A percentile compares a stretch with the other conserved stretches of the same genome.
Evolutionary conservation across 495 filamentous ascomycete species (phyloP).

Genomic region (Penicillium bialowiezense): DNA sequence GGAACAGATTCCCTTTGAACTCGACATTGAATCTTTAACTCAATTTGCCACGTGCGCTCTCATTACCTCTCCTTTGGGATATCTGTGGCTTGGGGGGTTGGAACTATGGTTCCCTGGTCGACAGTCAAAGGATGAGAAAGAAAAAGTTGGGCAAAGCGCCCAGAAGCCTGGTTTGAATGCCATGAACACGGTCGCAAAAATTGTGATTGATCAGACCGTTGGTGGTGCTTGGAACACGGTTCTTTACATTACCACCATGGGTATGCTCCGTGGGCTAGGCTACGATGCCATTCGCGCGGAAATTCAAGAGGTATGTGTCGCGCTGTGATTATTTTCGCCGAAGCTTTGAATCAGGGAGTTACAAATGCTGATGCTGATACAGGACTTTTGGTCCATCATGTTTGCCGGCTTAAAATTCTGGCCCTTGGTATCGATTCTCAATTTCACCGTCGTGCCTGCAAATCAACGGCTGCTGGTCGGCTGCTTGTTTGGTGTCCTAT

Average conservation of each 20-base stretch:
- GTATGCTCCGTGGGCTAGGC: conserved; percentile 43
- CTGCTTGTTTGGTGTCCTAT: conserved; percentile 69
- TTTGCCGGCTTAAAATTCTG: conserved; percentile 74
- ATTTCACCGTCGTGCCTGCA: conserved; percentile 71
- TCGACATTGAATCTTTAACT: conserved; percentile 60
- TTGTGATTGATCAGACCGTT: conserved; percentile 72
- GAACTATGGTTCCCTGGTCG: conserved; percentile 50
- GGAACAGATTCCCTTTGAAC: conserved; percentile 27
- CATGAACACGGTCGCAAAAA: conserved; percentile 69
- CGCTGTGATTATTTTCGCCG: too few relatives aligned
- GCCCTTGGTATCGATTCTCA: conserved; percentile 72
- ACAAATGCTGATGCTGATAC: conserved; percentile 2
- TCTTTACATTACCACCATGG: conserved; percentile 59
- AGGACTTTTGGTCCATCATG: conserved; percentile 67
- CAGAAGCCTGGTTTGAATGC: conserved; percentile 46
- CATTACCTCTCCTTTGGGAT: conserved; percentile 71
- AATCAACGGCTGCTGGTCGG: conserved; percentile 67
- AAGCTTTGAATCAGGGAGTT: too few relatives aligned
- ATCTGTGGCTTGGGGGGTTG: conserved; percentile 66
- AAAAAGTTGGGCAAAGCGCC: too few relatives aligned
- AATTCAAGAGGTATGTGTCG: not conserved
- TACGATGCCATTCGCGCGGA: not conserved
- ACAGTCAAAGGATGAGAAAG: conserved; percentile 10
- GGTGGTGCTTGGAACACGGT: conserved; percentile 73
- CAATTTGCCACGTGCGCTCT: conserved; percentile 73